Base-by-base conservation (phyloP, 768 basidiomycete species). In the Ramaria sp. region DNA sequence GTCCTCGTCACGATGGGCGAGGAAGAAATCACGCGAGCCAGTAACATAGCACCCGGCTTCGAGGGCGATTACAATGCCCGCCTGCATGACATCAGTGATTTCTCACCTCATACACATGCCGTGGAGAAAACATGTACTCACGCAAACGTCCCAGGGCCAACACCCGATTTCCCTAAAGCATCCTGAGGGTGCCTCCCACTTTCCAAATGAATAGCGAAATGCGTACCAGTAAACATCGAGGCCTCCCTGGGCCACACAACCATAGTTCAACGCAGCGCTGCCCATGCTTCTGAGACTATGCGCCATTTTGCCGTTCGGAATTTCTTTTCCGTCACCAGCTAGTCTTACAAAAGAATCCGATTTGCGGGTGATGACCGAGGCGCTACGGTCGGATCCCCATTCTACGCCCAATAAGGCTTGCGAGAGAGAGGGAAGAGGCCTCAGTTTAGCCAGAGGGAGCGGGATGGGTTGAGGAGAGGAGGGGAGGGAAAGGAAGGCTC, bases 91-190 rank as follows among this genome's bases (percentile, higher is more conserved):
- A 27, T 58, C 11, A 41, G 20, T 20, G 51, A 27, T 12, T n/a
- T n/a, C 30, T 53, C 33, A 49, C 53, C 58, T 47, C 39, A 22
- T 10, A 6, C 20, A 24, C 43, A n/a, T 38, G 22, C 10, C 13
- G 51, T n/a, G 22, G 30, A 12, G 17, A 24, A 37, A 12, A 42
- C 27, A 4, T 34, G 2, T 42, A 71, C 78, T 67, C 62, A 79
- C 82, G 63, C 85, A 91, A 43, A 94, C 86, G 68, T 94, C 89
- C 92, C 91, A 94, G 13, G 87, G 81, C 76, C 80, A 79, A 66
- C 80, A 81, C 22, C 91, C 91, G 60, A 93, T 85, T 68, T 91
- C 88, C 86, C 86, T 87, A 59, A 37, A 62, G 37, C 53, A 38
- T 42, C 59, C 10, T 31, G 24, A 39, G 59, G 39, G 55, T 24